These are phyloP conservation scores for Didymella glomerata DNA, from an alignment of 2,329 filamentous ascomycete species.

Conservation along the genomic window DNA sequence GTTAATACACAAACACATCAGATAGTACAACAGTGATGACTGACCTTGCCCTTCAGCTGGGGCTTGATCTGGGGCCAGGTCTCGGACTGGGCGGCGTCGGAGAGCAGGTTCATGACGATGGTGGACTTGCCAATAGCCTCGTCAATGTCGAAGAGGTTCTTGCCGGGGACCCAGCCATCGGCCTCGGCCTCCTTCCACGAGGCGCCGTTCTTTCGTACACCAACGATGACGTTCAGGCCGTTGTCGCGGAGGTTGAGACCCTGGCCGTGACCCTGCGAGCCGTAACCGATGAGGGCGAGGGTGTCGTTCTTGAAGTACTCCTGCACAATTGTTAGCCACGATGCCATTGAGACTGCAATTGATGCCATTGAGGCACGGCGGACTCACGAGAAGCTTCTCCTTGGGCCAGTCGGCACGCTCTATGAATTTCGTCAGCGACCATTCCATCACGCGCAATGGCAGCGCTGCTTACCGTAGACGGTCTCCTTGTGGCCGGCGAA, in stretches of 20 bases:
- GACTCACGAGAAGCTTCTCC: constrained; percentile 93
- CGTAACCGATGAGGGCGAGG: constrained; percentile 98
- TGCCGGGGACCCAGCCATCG: constrained; percentile 97
- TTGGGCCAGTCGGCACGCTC: constrained; percentile 98
- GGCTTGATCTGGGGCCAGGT: constrained; percentile 99
- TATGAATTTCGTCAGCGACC: constrained; percentile 52
- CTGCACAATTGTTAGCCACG: constrained; percentile 58
- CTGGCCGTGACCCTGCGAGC: constrained; percentile 97
- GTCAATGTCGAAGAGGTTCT: constrained; percentile 98
- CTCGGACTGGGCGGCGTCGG: constrained; percentile 96
- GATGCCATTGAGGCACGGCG: constrained; percentile 35
- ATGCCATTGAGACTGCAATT: constrained; percentile 15
- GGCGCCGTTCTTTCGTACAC: constrained; percentile 96
- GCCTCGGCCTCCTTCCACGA: constrained; percentile 98
- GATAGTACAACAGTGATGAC: background rate
- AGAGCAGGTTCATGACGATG: constrained; percentile 99
- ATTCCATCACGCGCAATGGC: constrained; percentile 24
- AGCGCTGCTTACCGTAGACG: constrained; percentile 76
- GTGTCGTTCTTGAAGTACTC: constrained; percentile 99
- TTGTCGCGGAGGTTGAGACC: constrained; percentile 99
- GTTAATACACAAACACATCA: background rate
- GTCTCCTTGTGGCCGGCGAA: constrained; percentile 95
- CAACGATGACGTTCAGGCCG: constrained; percentile 97
- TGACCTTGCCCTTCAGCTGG: constrained; percentile 96
- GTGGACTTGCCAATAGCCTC: constrained; percentile 93